Evolutionary conservation across 139 green algal species (phyloP).

Genomic region (Edaphochlamys debaryana): DNA sequence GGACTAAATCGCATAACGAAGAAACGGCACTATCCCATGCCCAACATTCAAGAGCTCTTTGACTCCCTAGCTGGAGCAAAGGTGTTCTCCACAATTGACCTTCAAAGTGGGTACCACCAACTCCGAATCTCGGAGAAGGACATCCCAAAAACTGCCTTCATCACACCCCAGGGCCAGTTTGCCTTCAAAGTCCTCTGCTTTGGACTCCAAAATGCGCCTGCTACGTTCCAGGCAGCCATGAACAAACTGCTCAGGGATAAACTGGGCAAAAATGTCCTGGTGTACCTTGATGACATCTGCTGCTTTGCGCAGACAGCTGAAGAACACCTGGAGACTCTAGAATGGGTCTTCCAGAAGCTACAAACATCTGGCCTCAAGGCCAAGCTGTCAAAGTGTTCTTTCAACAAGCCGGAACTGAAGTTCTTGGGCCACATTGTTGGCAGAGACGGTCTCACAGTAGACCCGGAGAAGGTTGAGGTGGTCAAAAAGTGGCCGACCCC

Average conservation of each 20-base stretch:
- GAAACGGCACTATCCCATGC: too few species aligned
- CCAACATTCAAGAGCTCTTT: conserved; percentile 35
- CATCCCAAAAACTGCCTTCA: conserved; percentile 50
- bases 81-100: conserved; percentile 47
- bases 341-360: conserved; percentile 54
- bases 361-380: conserved; percentile 42
- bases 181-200: conserved; percentile 59
- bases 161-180: conserved; percentile 55
- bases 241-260: conserved; percentile 44
- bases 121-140: conserved; percentile 43
- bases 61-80: conserved; percentile 36
- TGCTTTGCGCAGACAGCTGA: too few species aligned
- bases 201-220: conserved; percentile 65
- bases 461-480: background rate
- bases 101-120: too few species aligned
- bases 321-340: conserved; percentile 60
- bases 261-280: conserved; percentile 57
- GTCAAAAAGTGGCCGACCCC: conserved; percentile 1
- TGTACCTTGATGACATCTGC: conserved; percentile 73
- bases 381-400: conserved; percentile 61
- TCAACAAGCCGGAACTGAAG: too few species aligned
- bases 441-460: background rate
- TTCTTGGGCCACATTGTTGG: conserved; percentile 50
- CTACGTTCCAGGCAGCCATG: conserved; percentile 63
- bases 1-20: conserved; percentile 52